Percentiles rank a stretch among this genome's conserved stretches.
Conservation (phyloP, 73 alveolate genomes). For the Paramecium pentaurelia region DNA sequence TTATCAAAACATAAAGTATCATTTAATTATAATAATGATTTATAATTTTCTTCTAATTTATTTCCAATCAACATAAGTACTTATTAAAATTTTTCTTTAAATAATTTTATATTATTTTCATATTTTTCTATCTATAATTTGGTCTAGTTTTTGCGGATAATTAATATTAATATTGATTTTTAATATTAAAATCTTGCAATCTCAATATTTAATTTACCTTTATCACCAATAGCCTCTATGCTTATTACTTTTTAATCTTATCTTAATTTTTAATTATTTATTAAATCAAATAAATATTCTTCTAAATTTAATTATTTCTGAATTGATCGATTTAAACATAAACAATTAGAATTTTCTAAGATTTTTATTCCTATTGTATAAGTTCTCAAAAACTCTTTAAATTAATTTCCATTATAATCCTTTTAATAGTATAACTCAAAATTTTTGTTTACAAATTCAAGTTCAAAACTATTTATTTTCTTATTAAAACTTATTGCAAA, state of each 20-base stretch:
- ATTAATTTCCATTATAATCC: background rate
- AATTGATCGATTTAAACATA: background rate
- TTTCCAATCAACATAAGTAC: background rate
- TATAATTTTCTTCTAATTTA: background rate
- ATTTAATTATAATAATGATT: background rate
- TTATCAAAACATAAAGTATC: background rate
- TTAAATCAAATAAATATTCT: background rate
- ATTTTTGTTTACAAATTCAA: background rate
- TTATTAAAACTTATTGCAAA: background rate
- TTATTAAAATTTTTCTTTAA: background rate
- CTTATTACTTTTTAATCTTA: background rate
- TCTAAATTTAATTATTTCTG: background rate
- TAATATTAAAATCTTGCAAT: background rate
- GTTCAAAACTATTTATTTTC: background rate
- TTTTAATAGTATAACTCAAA: background rate
- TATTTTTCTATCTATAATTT: background rate
- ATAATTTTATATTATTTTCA: background rate
- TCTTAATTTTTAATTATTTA: background rate
- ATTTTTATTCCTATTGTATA: background rate
- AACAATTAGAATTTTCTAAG: background rate
- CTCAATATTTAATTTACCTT: background rate
- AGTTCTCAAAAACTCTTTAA: background rate
- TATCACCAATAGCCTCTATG: background rate
- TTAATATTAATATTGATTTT: background rate
- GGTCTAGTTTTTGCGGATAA: background rate